phyloP scores from a whole-genome alignment of 2,329 filamentous ascomycete genomes.

The Rhynchosporium secalis region DNA sequence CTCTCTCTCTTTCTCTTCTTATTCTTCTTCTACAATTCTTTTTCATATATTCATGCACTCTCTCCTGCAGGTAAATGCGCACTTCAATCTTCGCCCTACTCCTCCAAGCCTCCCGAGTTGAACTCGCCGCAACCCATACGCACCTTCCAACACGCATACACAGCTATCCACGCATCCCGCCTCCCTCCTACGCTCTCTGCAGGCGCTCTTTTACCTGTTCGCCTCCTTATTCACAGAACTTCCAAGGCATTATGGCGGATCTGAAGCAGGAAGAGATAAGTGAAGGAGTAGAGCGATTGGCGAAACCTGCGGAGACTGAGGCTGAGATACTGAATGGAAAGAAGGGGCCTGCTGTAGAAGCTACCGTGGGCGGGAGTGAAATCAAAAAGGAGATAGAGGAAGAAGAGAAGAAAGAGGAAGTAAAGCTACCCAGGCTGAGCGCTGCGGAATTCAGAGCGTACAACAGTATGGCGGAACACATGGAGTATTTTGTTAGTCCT shows the following conservation, averaged over 20 bases:
- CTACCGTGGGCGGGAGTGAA: neutral
- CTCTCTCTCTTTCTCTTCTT: neutral
- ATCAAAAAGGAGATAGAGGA: slow-evolving; percentile 20
- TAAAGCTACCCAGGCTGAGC: slow-evolving; percentile 52
- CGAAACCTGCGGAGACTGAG: slow-evolving; percentile 56
- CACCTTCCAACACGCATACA: neutral
- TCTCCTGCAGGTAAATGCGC: neutral
- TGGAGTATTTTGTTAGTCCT: slow-evolving; percentile 59
- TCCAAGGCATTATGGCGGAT: slow-evolving; percentile 27
- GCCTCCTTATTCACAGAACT: slow-evolving; percentile 19
- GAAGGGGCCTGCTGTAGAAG: slow-evolving; percentile 46
- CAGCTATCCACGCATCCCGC: slow-evolving; percentile 13
- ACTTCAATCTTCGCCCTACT: slow-evolving; percentile 5
- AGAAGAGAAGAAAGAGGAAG: slow-evolving; percentile 23
- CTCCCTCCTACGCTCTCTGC: slow-evolving; percentile 24
- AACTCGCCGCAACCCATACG: slow-evolving; percentile 1
- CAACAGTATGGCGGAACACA: slow-evolving; percentile 62
- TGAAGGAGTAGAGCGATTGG: slow-evolving; percentile 45
- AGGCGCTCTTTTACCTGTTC: slow-evolving; percentile 26
- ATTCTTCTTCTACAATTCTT: neutral
- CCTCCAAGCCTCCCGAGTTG: slow-evolving; percentile 1
- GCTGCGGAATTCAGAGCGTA: slow-evolving; percentile 59
- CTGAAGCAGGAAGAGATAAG: slow-evolving; percentile 17
- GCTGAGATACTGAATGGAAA: slow-evolving; percentile 37
- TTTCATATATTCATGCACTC: neutral